These are phyloP conservation scores for Eremothecium cymbalariae DNA, from an alignment of 1,139 yeast genomes.

Conservation along the genomic window DNA sequence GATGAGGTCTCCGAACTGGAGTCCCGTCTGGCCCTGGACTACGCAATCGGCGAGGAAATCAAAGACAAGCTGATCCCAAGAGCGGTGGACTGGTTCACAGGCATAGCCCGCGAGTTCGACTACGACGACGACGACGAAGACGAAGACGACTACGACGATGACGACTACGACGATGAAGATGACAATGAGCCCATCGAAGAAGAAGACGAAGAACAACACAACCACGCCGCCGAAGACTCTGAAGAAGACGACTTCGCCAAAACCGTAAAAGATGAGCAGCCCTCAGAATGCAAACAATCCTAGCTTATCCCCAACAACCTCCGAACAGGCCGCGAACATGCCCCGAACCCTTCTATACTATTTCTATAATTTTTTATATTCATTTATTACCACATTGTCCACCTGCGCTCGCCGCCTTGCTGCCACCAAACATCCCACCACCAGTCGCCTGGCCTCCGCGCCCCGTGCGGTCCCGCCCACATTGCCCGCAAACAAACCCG, in stretches of 20 bases:
- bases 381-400: too few species aligned
- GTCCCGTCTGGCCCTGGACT: slow-evolving; percentile 80
- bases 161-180: slow-evolving; percentile 37
- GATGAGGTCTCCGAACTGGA: slow-evolving; percentile 72
- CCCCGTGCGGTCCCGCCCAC: too few species aligned
- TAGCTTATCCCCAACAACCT: too few species aligned
- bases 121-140: slow-evolving; percentile 44
- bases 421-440: too few species aligned
- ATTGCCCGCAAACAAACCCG: too few species aligned
- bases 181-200: slow-evolving; percentile 32
- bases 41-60: slow-evolving; percentile 92
- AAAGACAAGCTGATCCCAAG: slow-evolving; percentile 93
- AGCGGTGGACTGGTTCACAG: slow-evolving; percentile 97
- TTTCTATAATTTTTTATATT: too few species aligned
- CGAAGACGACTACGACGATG: slow-evolving; percentile 53
- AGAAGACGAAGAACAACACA: slow-evolving; percentile 27
- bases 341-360: too few species aligned
- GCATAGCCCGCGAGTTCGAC: slow-evolving; percentile 69
- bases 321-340: too few species aligned
- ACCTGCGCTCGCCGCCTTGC: too few species aligned
- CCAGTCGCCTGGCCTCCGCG: too few species aligned
- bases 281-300: slow-evolving; percentile 83
- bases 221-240: slow-evolving; percentile 23
- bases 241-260: slow-evolving; percentile 36
- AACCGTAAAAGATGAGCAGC: slow-evolving; percentile 42